A percentile compares a stretch with the other conserved stretches of the same genome.
phyloP scores from a whole-genome alignment of 1,139 yeast species.

The Blastobotrys indianensis region DNA sequence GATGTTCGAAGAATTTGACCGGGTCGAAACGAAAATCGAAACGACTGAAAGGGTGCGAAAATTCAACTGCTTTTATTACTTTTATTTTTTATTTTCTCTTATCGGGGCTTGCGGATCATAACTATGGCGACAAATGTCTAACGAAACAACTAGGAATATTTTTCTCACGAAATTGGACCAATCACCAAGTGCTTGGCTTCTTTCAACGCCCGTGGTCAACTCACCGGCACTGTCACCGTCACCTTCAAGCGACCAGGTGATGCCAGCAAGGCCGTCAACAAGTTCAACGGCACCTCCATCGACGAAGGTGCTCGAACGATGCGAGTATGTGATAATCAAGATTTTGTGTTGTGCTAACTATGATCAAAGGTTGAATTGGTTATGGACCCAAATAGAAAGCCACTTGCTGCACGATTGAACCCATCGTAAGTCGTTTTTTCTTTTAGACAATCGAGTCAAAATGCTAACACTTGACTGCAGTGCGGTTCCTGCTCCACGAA shows the following conservation, averaged over 20 bases:
- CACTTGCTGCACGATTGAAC: conserved; percentile 65
- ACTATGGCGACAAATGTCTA: neutral
- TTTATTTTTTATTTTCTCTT: too few relatives aligned
- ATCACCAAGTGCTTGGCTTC: conserved; percentile 65
- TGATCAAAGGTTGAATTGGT: conserved; percentile 58
- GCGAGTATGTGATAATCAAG: conserved; percentile 36
- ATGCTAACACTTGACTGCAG: conserved; percentile 18
- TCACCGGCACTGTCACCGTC: conserved; percentile 88
- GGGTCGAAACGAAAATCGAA: too few relatives aligned
- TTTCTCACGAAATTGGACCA: conserved; percentile 82
- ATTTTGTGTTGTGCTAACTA: neutral
- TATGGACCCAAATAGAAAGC: conserved; percentile 76
- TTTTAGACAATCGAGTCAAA: neutral
- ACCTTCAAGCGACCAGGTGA: conserved; percentile 61
- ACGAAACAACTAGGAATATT: conserved; percentile 60
- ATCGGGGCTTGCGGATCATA: neutral
- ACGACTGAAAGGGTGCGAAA: neutral
- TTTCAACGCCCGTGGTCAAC: conserved; percentile 83
- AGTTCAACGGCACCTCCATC: conserved; percentile 88
- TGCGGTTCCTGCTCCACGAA: conserved; percentile 24
- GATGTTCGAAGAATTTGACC: too few relatives aligned
- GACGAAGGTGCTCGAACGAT: conserved; percentile 79
- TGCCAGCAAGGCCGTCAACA: conserved; percentile 73
- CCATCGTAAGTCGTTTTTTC: conserved; percentile 39
- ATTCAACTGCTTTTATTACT: neutral